Evolutionary conservation across 2,329 filamentous ascomycete genomes (phyloP), one percentile per base, ranked within the genome.

Genomic region (Capronia coronata): DNA sequence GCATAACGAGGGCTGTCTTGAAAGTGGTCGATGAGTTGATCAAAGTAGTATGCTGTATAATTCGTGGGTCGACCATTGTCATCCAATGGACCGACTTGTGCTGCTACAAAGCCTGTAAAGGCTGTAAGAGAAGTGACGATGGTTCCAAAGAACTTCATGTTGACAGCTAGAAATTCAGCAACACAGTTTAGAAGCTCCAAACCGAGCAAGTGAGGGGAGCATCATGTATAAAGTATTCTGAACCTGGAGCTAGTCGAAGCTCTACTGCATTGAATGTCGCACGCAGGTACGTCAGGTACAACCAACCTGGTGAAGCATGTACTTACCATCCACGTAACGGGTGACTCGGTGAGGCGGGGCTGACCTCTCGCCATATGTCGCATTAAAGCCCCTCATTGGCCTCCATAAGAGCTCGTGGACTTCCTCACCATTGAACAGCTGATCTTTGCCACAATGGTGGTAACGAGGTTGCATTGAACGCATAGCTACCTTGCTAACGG

Each of bases 21-120:
- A 29, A 58, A 59, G 34, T 59, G 57, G 38, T 59, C 57, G n/a
- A 59, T 59, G 11, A 41, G 41, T 32, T 58, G 55, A 23, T 50
- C 44, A 27, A 58, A 55, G 23, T 43, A 48, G 45, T 59, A 51
- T 5, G 46, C 51, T 4, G 53, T 52, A 39, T 59, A 59, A 18
- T 38, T 56, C 8, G 55, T 58, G 10, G 55, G 57, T 32, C 57
- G 48, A 6, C 53, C 56, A 30, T 57, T 48, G 6, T 44, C 38
- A 22, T 37, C 54, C 5, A 51, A 37, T 42, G 54, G 40, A 30
- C 56, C 56, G 21, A 57, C 49, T 32, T 57, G 56, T 2, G 51
- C 54, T 16, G 48, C 23, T 34, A 30, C 45, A 35, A 49, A 22
- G 39, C 54, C 51, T n/a, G 46, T 25, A 19, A 50, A 35, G 21